These are phyloP conservation scores for Raphanus raphanistrum DNA, from an alignment of 345 rosid genomes.

Conservation along the genomic window DNA sequence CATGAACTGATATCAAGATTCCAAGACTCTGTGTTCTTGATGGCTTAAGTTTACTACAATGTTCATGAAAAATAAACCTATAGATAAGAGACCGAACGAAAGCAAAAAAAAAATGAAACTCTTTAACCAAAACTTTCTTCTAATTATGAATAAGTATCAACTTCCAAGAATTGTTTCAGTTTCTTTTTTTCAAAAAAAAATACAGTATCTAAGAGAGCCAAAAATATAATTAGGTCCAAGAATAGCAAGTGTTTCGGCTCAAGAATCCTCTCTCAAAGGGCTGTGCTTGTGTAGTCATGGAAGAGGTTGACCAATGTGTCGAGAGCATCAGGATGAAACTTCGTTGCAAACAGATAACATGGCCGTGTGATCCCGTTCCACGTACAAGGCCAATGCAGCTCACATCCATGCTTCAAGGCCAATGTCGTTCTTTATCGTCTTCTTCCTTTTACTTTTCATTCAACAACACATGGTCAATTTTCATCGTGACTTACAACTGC, in stretches of 20 bases:
- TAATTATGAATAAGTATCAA: slow-evolving; percentile 18
- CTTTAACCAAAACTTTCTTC: slow-evolving; percentile 22
- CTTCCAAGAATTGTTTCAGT: slow-evolving; percentile 11
- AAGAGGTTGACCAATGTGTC: slow-evolving; percentile 68
- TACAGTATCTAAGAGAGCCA: slow-evolving; percentile 30
- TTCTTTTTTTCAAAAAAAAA: slow-evolving; percentile 19
- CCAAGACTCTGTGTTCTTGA: neutral
- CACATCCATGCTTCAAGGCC: slow-evolving; percentile 51
- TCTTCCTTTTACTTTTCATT: too few species aligned
- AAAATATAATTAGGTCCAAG: slow-evolving; percentile 16
- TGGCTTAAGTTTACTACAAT: neutral
- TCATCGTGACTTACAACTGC: too few species aligned
- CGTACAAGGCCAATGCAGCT: slow-evolving; percentile 58
- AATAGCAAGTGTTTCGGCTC: slow-evolving; percentile 11
- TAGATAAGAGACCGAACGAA: neutral
- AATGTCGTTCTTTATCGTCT: too few species aligned
- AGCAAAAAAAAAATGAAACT: neutral
- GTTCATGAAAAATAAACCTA: neutral
- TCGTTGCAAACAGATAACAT: slow-evolving; percentile 90
- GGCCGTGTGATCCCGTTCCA: slow-evolving; percentile 97
- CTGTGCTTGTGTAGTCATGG: slow-evolving; percentile 60
- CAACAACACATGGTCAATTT: too few species aligned
- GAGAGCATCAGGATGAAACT: slow-evolving; percentile 69
- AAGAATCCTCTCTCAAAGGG: slow-evolving; percentile 32
- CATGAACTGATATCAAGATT: slow-evolving; percentile 4